A percentile compares a stretch with the other conserved stretches of the same genome.
phyloP scores from a whole-genome alignment of 768 basidiomycete species.

The Trametes cinnabarina region DNA sequence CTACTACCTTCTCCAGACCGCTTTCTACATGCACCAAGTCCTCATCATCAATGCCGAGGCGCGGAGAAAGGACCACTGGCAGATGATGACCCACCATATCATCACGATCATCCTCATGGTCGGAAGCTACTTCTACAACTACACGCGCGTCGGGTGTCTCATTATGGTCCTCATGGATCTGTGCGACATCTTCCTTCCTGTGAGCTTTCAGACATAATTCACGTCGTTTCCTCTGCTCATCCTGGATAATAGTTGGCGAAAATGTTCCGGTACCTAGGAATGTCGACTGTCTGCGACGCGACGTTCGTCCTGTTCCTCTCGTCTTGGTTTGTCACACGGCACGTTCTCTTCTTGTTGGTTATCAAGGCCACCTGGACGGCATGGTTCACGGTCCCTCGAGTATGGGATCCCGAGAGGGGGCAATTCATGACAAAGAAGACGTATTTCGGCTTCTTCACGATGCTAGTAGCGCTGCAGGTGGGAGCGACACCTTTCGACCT shows the following conservation, averaged over 20 bases:
- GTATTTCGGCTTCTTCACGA: constrained; percentile 47
- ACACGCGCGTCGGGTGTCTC: constrained; percentile 85
- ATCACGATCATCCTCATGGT: constrained; percentile 81
- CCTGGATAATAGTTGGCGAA: constrained; percentile 70
- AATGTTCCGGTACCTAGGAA: constrained; percentile 84
- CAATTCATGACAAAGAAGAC: constrained; percentile 50
- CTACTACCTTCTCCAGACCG: constrained; percentile 83
- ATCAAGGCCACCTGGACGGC: constrained; percentile 62
- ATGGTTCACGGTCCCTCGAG: constrained; percentile 46
- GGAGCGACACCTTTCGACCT: too few species aligned
- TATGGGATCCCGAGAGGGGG: constrained; percentile 60
- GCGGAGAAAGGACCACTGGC: constrained; percentile 85
- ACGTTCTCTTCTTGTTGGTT: constrained; percentile 73
- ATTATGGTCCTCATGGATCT: constrained; percentile 93
- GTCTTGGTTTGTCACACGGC: constrained; percentile 89
- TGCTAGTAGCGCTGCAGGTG: constrained; percentile 66
- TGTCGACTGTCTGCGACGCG: constrained; percentile 62
- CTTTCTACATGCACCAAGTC: constrained; percentile 90
- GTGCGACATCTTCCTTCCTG: constrained; percentile 90
- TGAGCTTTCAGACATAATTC: constrained; percentile 89
- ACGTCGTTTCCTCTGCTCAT: constrained; percentile 65
- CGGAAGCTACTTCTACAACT: constrained; percentile 76
- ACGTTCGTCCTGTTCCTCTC: constrained; percentile 81
- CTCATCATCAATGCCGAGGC: constrained; percentile 92
- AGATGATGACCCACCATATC: constrained; percentile 96